Evolutionary conservation across 1,284 basidiomycete species (phyloP), one percentile per base, ranked within the genome.

Genomic region (Amylostereum areolatum): DNA sequence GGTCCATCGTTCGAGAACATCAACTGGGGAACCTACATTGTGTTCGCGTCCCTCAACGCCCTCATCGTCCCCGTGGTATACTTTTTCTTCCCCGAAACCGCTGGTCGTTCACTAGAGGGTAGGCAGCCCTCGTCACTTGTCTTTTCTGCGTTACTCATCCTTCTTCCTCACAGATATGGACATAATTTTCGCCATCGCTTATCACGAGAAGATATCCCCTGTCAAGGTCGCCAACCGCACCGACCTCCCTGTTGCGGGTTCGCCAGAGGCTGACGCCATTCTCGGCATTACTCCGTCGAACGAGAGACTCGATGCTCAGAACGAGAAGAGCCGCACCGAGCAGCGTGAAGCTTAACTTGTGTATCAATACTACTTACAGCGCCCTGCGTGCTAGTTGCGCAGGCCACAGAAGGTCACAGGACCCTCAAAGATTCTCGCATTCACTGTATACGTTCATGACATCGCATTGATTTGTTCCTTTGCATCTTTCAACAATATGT

Each of bases 71-170:
- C 81, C 9, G 55, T 75, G 9, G 75, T 83, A 3, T 85, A 82
- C 58, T 62, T 81, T 52, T 83, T 79, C 69, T 83, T 83, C 67
- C 81, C 81, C n/a, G 82, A 84, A 64, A 84, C 81, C 3, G 74
- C 78, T n/a, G 77, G 78, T 18, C 73, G 79, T 32, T 81, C 79
- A 0, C 62, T 83, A 12, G 80, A 83, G 68, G 80, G 77, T 75
- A 53, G n/a, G 62, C 49, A 5, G 18, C 33, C 10, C 42, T 35
- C n/a, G 45, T 4, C 4, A 27, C 5, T 6, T 39, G 12, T 35
- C 31, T 4, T 9, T 37, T 18, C 31, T 35, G 12, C 35, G 18
- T 37, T 36, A 35, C 9, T 31, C 24, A n/a, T 2, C 11, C 11
- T 36, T 51, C 24, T 55, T 29, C 37, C 6, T 37, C 5, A n/a